Base-by-base conservation (phyloP, 2,329 filamentous ascomycete species). In the Exophiala calicioides region DNA sequence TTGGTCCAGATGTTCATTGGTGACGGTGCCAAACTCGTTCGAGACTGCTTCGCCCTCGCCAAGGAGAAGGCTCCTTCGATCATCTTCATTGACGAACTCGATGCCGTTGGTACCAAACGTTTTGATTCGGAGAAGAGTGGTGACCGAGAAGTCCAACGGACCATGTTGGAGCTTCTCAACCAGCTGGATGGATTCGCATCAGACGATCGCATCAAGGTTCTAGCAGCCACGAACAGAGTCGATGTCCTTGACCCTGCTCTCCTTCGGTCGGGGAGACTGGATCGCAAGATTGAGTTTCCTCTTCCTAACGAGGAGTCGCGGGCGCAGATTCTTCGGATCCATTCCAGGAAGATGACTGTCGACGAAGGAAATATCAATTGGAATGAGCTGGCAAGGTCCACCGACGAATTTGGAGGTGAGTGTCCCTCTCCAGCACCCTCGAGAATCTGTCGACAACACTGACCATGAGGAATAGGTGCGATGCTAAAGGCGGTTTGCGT, bases 1-100 rank as follows among this genome's bases (percentile, higher is more conserved):
- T 82, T 98, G 29, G 93, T 98, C 21, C 93, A 98, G 69, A 98
- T 97, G 93, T 98, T 97, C 69, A 98, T 98, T 30, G 93, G 93
- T 67, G 94, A 98, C 60, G 93, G 93, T 63, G 93, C 94, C 32
- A 98, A 98, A 73, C 81, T 98, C 21, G 93, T 98, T 31, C 87
- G 93, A 49, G 93, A 98, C 73, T 95, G 89, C 72, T 98, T 98
- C 67, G 93, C 93, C 2, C 77, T 98, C 10, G 93, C 93, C 43
- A 98, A 98, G 70, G 93, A 98, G 72, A 98, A 98, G 77, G 93
- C 93, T 0, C 94, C 93, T 0, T 90, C 93, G 48, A 98, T 98
- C 69, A 98, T 98, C 70, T 98, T 98, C 77, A 97, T 98, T 62
- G 93, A 98, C 72, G 93, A 98, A 72, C 75, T 98, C 55, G 93